Evolutionary conservation across 2,329 filamentous ascomycete species (phyloP), one percentile per base, ranked within the genome.

Genomic region (Catunica adiposa): DNA sequence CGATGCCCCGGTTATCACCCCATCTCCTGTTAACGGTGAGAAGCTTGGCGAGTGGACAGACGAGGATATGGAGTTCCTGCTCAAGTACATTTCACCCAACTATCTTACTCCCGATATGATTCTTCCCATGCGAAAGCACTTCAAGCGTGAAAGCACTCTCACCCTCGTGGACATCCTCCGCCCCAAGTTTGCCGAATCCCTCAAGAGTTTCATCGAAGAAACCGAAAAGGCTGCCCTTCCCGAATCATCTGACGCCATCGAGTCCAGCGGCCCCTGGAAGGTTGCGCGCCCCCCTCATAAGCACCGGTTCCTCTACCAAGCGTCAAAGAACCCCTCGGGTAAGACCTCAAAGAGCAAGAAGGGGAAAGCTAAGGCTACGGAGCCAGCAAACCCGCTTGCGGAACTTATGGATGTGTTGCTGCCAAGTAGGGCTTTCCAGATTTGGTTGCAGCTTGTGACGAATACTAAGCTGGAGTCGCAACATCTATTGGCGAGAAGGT

Each of bases 91-190:
- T 65, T 78, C 87, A 14, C 89, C 92, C 0, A 86, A 83, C 11
- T 98, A 96, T 66, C 77, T 98, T 14, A 94, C 87, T 0, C 92
- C 92, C 0, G 89, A 96, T 66, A 92, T 88, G 1, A 77, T 95
- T 14, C 86, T 92, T 59, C 82, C 89, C 63, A 78, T 96, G 56
- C 77, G 80, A 1, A 82, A 86, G 37, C 80, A 84, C 52, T 97
- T 98, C 65, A 76, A 80, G 51, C 83, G 90, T 59, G 80, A 88
- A 62, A 95, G 84, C 1, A 90, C 85, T 60, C 83, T 97, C 54
- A 87, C 85, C 17, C 75, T 98, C 15, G 78, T 86, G 37, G 77
- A 82, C 55, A 84, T 98, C 61, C 71, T 98, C 5, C 84, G 79
- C 40, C 79, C 81, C 56, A 89, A 84, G 61, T 97, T 95, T 66